Evolutionary conservation across 495 filamentous ascomycete genomes (phyloP).

Genomic region (Endocarpon pusillum): DNA sequence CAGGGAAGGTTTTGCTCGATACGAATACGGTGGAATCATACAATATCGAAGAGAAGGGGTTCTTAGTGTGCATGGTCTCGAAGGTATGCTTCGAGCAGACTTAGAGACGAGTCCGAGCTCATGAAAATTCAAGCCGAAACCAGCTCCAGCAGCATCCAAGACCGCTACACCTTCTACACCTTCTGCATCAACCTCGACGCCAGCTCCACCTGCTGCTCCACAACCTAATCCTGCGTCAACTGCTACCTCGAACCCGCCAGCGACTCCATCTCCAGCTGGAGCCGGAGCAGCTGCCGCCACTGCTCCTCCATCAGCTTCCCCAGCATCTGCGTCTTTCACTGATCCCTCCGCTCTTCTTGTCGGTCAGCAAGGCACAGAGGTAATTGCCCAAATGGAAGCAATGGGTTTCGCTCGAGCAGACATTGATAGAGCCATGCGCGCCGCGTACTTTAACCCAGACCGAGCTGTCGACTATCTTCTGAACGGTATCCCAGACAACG

Average conservation of each 20-base stretch:
- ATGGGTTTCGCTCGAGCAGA: slow-evolving; percentile 85
- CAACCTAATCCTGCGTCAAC: slow-evolving; percentile 42
- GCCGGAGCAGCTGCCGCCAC: slow-evolving; percentile 32
- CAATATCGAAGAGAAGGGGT: slow-evolving; percentile 98
- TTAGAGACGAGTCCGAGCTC: background rate
- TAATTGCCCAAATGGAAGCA: slow-evolving; percentile 87
- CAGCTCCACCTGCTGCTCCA: slow-evolving; percentile 55
- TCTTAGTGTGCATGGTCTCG: slow-evolving; percentile 89
- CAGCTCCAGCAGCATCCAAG: slow-evolving; percentile 38
- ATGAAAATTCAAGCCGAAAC: slow-evolving; percentile 41
- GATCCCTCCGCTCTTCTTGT: slow-evolving; percentile 72
- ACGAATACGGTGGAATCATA: slow-evolving; percentile 87
- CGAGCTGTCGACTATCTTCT: slow-evolving; percentile 92
- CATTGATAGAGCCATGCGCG: slow-evolving; percentile 85
- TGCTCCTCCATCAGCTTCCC: slow-evolving; percentile 25
- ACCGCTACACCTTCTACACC: slow-evolving; percentile 43
- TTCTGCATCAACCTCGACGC: slow-evolving; percentile 24
- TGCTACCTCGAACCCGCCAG: slow-evolving; percentile 32
- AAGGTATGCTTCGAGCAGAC: slow-evolving; percentile 43
- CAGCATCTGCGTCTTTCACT: slow-evolving; percentile 34
- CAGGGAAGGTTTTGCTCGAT: slow-evolving; percentile 97
- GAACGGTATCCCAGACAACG: slow-evolving; percentile 79
- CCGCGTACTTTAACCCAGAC: slow-evolving; percentile 91
- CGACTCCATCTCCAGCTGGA: slow-evolving; percentile 56
- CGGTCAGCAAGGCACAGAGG: slow-evolving; percentile 61